phyloP scores from a whole-genome alignment of 305 asterid genomes.

The Withania somnifera region DNA sequence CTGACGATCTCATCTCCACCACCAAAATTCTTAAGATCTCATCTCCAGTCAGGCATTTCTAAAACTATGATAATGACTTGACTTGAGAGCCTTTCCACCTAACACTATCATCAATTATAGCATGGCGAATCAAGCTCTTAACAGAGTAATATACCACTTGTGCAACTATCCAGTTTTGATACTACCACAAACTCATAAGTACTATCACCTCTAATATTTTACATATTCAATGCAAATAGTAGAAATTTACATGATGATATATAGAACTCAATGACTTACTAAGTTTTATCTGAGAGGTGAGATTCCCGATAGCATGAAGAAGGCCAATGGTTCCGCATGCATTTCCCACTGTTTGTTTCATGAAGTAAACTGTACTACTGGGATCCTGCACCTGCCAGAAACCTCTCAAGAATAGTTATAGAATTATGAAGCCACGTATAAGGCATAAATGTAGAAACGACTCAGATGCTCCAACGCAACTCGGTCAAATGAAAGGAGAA shows the following conservation, averaged over 20 bases:
- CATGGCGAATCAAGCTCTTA: not conserved
- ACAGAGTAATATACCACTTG: not conserved
- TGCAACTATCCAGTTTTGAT: not conserved
- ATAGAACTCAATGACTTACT: slow-evolving; percentile 27
- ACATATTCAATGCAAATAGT: not conserved
- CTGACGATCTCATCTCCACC: not conserved
- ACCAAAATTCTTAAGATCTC: not conserved
- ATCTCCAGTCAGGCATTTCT: not conserved
- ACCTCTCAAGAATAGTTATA: slow-evolving; percentile 9
- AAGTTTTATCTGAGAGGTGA: slow-evolving; percentile 80
- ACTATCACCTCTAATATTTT: not conserved
- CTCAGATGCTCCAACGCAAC: not conserved
- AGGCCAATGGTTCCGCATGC: slow-evolving; percentile 97
- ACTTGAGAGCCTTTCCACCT: not conserved
- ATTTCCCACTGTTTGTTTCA: slow-evolving; percentile 97
- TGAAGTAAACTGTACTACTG: slow-evolving; percentile 57
- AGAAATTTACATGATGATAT: not conserved
- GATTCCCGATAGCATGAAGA: slow-evolving; percentile 90
- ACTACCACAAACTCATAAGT: not conserved
- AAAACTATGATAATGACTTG: not conserved
- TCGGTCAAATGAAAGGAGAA: not conserved
- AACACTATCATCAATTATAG: not conserved
- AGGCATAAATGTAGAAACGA: not conserved
- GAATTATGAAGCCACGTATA: not conserved
- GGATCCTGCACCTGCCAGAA: slow-evolving; percentile 43